These are phyloP conservation scores for Cinchona pubescens DNA, from an alignment of 257 asterid genomes.

Conservation along the genomic window DNA sequence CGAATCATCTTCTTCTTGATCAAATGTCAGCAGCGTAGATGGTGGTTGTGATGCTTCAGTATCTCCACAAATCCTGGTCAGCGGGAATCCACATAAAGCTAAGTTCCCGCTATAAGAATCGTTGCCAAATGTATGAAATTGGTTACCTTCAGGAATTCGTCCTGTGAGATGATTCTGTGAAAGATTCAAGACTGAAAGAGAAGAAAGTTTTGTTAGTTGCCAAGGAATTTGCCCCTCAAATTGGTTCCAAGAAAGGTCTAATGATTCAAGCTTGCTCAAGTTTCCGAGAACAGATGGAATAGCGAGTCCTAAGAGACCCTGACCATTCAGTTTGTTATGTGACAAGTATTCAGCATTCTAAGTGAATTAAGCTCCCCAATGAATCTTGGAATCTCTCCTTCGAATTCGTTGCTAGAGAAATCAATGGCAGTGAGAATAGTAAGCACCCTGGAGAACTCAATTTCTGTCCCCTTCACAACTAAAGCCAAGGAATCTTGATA, in stretches of 20 bases:
- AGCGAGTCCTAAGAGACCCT: no score
- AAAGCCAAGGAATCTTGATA: conserved; percentile 5
- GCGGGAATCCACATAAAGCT: conserved; percentile 27
- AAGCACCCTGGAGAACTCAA: background rate
- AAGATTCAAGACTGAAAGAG: conserved; percentile 26
- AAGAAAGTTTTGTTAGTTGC: conserved; percentile 18
- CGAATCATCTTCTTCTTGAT: conserved; percentile 7
- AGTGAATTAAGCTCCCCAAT: conserved; percentile 11
- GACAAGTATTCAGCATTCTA: conserved; percentile 22
- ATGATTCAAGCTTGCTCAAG: conserved; percentile 19
- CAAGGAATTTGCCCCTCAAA: conserved; percentile 28
- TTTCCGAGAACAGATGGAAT: conserved; percentile 24
- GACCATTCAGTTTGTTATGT: conserved; percentile 22
- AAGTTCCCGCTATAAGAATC: conserved; percentile 18
- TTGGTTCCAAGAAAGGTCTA: conserved; percentile 31
- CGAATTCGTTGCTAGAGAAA: conserved; percentile 21
- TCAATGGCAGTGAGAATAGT: conserved; percentile 13
- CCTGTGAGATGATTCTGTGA: conserved; percentile 30
- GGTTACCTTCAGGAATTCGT: conserved; percentile 19
- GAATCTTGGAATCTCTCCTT: conserved; percentile 18
- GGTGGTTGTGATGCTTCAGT: background rate
- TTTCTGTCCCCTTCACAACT: background rate
- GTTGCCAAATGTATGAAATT: conserved; percentile 26
- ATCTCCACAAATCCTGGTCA: conserved; percentile 12
- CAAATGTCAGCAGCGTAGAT: background rate